Conservation (phyloP, 305 asterid species). For the Andrographis paniculata region DNA sequence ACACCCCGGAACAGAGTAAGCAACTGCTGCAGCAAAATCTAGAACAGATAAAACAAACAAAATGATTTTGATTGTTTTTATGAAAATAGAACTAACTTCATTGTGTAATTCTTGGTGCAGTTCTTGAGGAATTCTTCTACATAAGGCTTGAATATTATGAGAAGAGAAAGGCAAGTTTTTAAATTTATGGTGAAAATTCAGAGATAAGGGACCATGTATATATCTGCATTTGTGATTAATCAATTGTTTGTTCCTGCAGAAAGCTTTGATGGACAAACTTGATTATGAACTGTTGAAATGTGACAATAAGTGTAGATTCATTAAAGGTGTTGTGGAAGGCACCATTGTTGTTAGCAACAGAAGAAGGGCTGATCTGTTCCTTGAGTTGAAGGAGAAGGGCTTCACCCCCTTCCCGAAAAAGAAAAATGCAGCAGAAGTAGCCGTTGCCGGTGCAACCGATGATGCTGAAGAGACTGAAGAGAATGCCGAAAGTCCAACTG, state of each 20-base stretch:
- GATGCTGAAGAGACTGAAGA: constrained; percentile 66
- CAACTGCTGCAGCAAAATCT: not conserved
- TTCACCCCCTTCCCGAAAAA: constrained; percentile 86
- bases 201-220: not conserved
- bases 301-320: constrained; percentile 78
- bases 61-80: no score
- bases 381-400: constrained; percentile 78
- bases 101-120: constrained; percentile 36
- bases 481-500: constrained; percentile 27
- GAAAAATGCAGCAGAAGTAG: constrained; percentile 37
- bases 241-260: constrained; percentile 38
- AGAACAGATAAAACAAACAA: no score
- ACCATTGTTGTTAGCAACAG: constrained; percentile 81
- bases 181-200: not conserved
- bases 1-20: constrained; percentile 91
- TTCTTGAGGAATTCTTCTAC: constrained; percentile 79
- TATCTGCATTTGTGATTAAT: constrained; percentile 1
- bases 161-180: constrained; percentile 60
- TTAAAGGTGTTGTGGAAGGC: constrained; percentile 72
- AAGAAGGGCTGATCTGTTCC: constrained; percentile 67
- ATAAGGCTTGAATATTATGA: constrained; percentile 74
- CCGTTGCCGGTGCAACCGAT: constrained; percentile 56
- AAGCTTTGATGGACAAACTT: constrained; percentile 55
- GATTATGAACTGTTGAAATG: constrained; percentile 67
- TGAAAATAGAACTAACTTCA: not conserved